Base-by-base conservation (phyloP, 2,329 filamentous ascomycete species). In the Fusarium nelsonii region DNA sequence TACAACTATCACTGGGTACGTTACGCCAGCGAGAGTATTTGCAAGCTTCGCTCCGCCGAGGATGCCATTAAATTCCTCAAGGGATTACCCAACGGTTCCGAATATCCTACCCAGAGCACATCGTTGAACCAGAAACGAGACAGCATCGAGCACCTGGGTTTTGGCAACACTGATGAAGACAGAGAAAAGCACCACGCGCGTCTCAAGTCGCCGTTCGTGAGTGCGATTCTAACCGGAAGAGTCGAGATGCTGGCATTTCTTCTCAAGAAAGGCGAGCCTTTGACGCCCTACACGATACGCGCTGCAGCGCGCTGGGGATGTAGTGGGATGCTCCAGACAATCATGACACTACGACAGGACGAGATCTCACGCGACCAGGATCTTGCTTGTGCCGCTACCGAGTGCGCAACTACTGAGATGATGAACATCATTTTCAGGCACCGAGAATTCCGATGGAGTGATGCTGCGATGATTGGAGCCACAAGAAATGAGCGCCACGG, bases 1-100 rank as follows among this genome's bases (percentile, higher is more conserved):
- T 64, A 67, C 10, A 75, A 60, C 14, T 75, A 75, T 23, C 59
- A 75, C 14, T 75, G 71, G 72, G 55, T 74, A 23, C 69, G 69
- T 30, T 64, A 70, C 26, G 72, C 69, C 14, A 72, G 73, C 30
- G 43, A 64, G 43, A 70, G 71, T 30, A 63, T 75, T 2, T 59
- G 68, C 18, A 36, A 48, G 12, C 39, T 65, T 28, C 53, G 57
- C 26, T 70, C 69, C 8, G 71, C 72, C 1, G 73, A 73, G 26
- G 52, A 75, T 28, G 71, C 68, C 18, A 49, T 74, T 28, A 37
- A 59, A 45, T 40, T 37, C 11, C 57, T 73, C 9, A 52, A 72
- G 44, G 53, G 33, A n/a, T 40, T 75, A 11, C 73, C 73, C 15
- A 65, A 55, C n/a, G 66, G 71, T 3, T 65, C 62, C 12, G 45